Conservation (phyloP, 495 filamentous ascomycete genomes). For the Elaphomyces granulatus region DNA sequence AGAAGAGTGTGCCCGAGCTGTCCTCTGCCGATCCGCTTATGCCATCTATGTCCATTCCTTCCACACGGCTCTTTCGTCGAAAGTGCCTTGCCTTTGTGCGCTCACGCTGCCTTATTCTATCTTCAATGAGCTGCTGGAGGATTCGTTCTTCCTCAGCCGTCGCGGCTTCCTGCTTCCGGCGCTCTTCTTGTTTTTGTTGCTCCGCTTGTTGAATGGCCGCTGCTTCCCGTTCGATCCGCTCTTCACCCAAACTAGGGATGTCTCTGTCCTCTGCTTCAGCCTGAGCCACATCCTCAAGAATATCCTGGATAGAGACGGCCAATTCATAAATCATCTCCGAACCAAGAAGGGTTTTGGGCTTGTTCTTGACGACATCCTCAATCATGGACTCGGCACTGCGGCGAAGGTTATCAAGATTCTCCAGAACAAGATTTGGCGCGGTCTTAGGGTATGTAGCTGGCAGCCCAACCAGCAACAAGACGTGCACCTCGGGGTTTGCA, state of each 20-base stretch:
- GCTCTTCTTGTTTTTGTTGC: slow-evolving; percentile 37
- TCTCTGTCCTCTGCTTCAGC: slow-evolving; percentile 54
- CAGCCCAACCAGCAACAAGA: slow-evolving; percentile 55
- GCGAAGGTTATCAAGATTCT: slow-evolving; percentile 46
- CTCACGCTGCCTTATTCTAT: slow-evolving; percentile 48
- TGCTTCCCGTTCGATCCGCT: slow-evolving; percentile 57
- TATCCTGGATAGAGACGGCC: slow-evolving; percentile 67
- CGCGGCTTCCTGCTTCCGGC: slow-evolving; percentile 39
- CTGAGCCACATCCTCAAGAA: slow-evolving; percentile 73
- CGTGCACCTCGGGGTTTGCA: slow-evolving; percentile 47
- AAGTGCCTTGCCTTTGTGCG: slow-evolving; percentile 26
- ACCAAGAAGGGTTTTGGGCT: slow-evolving; percentile 57
- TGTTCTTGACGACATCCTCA: slow-evolving; percentile 50
- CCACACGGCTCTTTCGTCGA: slow-evolving; percentile 26
- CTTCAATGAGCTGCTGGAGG: slow-evolving; percentile 58
- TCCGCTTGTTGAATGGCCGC: slow-evolving; percentile 40
- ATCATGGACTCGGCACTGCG: slow-evolving; percentile 52
- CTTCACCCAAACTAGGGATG: slow-evolving; percentile 78
- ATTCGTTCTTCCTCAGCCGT: slow-evolving; percentile 58
- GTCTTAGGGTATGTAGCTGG: slow-evolving; percentile 92
- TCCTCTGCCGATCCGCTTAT: slow-evolving; percentile 24
- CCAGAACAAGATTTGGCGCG: slow-evolving; percentile 54
- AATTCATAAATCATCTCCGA: slow-evolving; percentile 86
- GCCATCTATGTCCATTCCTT: slow-evolving; percentile 19
- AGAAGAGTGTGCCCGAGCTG: slow-evolving; percentile 38